phyloP scores from a whole-genome alignment of 164 flowering plant genomes.

The Vitis amurensis region DNA sequence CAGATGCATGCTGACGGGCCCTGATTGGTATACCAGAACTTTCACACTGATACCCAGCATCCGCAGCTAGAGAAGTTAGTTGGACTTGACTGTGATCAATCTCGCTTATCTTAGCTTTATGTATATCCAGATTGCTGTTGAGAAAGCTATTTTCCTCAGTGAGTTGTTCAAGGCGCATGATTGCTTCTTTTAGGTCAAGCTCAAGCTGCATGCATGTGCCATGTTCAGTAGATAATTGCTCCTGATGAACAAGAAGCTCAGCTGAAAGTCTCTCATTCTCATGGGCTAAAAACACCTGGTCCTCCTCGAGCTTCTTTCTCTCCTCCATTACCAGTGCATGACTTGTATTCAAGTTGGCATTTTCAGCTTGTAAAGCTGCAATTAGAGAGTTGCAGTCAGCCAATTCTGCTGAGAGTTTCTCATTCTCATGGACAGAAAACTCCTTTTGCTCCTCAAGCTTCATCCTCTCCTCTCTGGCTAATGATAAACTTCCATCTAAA shows the following conservation, averaged over 20 bases:
- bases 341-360: constrained; percentile 24
- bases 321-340: constrained; percentile 25
- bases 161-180: constrained; percentile 41
- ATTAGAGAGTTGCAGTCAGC: constrained; percentile 20
- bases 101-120: constrained; percentile 40
- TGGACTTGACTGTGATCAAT: constrained; percentile 21
- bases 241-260: constrained; percentile 45
- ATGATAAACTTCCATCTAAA: constrained; percentile 18
- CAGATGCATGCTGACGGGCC: constrained; percentile 8
- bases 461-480: constrained; percentile 20
- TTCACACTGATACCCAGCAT: constrained; percentile 20
- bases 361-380: constrained; percentile 33
- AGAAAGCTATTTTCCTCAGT: constrained; percentile 54
- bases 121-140: constrained; percentile 39
- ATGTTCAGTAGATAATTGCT: constrained; percentile 30
- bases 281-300: constrained; percentile 16
- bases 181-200: constrained; percentile 47
- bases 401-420: constrained; percentile 26
- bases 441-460: constrained; percentile 34
- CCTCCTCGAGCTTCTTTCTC: constrained; percentile 35
- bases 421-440: constrained; percentile 21
- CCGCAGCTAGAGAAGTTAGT: constrained; percentile 17
- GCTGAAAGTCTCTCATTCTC: constrained; percentile 49
- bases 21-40: constrained; percentile 11
- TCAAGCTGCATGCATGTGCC: constrained; percentile 34